Evolutionary conservation across 495 filamentous ascomycete genomes (phyloP), one percentile per base, ranked within the genome.

Genomic region (Neurospora sp.): DNA sequence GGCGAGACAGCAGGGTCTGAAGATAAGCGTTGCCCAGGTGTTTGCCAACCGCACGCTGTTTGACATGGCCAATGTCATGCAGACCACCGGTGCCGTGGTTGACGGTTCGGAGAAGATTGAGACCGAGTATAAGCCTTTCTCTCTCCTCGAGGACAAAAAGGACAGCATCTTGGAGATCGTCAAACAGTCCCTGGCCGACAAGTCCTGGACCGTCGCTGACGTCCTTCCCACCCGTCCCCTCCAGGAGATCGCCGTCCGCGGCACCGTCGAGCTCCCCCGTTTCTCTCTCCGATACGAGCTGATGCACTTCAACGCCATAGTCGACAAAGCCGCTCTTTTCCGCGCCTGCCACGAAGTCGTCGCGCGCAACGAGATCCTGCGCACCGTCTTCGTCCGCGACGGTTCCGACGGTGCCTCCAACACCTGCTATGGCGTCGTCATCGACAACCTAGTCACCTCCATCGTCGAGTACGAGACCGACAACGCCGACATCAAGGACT

Each of bases 341-440:
- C 40, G 39, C 5, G 80, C 79, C 10, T 85, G 82, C 72, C 76
- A 77, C 8, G 76, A 83, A 0, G 80, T 90, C 3, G 82, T 88
- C 35, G 82, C 85, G 20, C 82, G 84, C 2, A 90, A 89, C 76
- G 90, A 92, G 69, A 90, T 93, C 35, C 81, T 94, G 3, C 87
- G 90, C 7, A 92, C 91, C 0, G 88, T 93, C 8, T 93, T 92
- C 74, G 84, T 93, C 5, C 84, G 86, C 73, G 35, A 82, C n/a
- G 83, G 82, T 16, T 20, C 42, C 42, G 18, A 20, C 47, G n/a
- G n/a, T n/a, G 14, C 27, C 14, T 14, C 12, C 53, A 35, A 8
- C 27, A 77, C 82, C 4, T 90, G 88, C 76, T 88, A 87, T 75
- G 86, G 89, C 75, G 89, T 92, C 22, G 86, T 91, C 5, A 80